Evolutionary conservation across 768 basidiomycete genomes (phyloP).

Genomic region (Tylopilus plumbeoviolaceoides): DNA sequence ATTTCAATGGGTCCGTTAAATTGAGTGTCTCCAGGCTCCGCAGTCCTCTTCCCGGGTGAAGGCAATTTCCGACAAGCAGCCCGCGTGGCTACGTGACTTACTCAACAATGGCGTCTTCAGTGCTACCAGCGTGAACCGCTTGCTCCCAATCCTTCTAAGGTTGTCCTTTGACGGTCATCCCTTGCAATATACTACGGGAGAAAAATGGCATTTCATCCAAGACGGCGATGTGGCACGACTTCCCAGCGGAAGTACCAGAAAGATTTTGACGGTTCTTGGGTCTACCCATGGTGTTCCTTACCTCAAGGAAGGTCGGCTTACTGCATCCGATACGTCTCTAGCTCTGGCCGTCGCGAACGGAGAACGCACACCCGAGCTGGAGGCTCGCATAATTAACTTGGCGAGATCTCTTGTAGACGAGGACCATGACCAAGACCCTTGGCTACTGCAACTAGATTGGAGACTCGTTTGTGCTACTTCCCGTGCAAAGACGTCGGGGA

Average conservation of each 20-base stretch:
- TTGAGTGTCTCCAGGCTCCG: constrained; percentile 6
- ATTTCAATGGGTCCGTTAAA: background rate
- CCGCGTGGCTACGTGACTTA: constrained; percentile 56
- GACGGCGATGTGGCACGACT: constrained; percentile 34
- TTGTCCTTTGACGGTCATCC: constrained; percentile 60
- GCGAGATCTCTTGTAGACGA: constrained; percentile 36
- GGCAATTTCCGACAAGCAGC: constrained; percentile 28
- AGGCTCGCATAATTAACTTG: constrained; percentile 36
- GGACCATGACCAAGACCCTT: constrained; percentile 41
- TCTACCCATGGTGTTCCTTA: constrained; percentile 44
- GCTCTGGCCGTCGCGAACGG: constrained; percentile 46
- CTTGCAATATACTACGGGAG: constrained; percentile 46
- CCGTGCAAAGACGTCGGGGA: background rate
- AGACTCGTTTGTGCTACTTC: constrained; percentile 25
- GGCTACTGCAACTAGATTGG: constrained; percentile 72
- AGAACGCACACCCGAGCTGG: constrained; percentile 33
- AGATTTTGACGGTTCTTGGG: constrained; percentile 43
- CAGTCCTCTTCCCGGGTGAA: background rate
- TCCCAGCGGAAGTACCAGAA: constrained; percentile 40
- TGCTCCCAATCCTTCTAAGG: constrained; percentile 66
- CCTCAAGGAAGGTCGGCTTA: constrained; percentile 41
- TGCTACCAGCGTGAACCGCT: constrained; percentile 37
- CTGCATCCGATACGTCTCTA: constrained; percentile 39
- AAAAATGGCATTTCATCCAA: constrained; percentile 65
- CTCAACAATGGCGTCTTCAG: constrained; percentile 39